Base-by-base conservation (phyloP, 2,329 filamentous ascomycete species). In the Catunica adiposa region DNA sequence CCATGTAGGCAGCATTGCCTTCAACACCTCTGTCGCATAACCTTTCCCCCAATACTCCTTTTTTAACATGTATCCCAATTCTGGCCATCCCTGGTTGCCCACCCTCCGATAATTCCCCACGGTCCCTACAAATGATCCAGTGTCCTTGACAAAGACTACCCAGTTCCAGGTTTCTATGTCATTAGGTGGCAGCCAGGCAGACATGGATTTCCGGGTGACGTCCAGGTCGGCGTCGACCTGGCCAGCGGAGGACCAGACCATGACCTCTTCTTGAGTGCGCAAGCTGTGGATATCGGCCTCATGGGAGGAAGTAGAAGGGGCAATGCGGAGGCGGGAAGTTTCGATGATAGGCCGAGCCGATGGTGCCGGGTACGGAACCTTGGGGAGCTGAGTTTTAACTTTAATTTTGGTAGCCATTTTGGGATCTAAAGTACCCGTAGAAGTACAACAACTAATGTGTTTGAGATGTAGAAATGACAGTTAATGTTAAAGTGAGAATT, bases 221-320 rank as follows among this genome's bases (percentile, higher is more conserved):
- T 68, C 70, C 1, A 71, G 51, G 61, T 73, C 67, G 54, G 62
- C 59, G 65, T 82, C 74, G 7, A 67, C 61, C 7, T 61, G 56
- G 57, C 71, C 73, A 60, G 63, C 60, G 2, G 59, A 55, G 54
- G 80, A 80, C 71, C 74, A 81, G 55, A 65, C 65, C 82, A 86
- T 85, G 50, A 82, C 77, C 60, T 81, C 78, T 3, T 73, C 71
- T 63, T 81, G 71, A 14, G 69, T 70, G 23, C 81, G 77, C 54
- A 86, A 68, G 22, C 66, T 66, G 59, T 78, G 68, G 15, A 80
- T 59, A 5, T 68, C 72, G 1, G 68, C 65, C 1, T 77, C 67
- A 64, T 85, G 80, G 2, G 71, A 67, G 17, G 70, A 64, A 1
- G 62, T 61, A 40, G 77, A 65, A 1, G 75, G 74, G 15, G 79